Percentiles rank a stretch among this genome's conserved stretches.
Conservation (phyloP, 768 basidiomycete species). For the Trametes sanguinea region DNA sequence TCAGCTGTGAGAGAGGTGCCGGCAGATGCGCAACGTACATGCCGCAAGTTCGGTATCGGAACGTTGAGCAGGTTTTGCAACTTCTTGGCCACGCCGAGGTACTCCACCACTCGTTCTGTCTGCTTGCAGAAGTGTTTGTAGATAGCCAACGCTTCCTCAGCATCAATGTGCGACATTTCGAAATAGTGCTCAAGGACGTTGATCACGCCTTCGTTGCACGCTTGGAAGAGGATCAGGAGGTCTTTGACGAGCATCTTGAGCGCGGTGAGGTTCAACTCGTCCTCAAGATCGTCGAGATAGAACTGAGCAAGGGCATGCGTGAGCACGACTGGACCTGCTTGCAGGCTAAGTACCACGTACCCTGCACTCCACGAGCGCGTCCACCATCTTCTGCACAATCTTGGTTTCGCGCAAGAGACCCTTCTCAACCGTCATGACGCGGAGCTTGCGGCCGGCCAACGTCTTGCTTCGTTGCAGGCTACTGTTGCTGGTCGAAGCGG, state of each 20-base stretch:
- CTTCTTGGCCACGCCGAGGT: slow-evolving; percentile 88
- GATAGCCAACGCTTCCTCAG: slow-evolving; percentile 76
- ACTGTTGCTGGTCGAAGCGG: slow-evolving; percentile 38
- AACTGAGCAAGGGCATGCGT: slow-evolving; percentile 52
- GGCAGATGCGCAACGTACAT: slow-evolving; percentile 45
- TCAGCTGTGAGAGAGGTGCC: not conserved
- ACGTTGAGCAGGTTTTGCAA: slow-evolving; percentile 92
- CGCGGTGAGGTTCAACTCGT: slow-evolving; percentile 86
- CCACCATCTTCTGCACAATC: slow-evolving; percentile 88
- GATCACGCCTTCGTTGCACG: slow-evolving; percentile 92
- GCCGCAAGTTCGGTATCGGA: slow-evolving; percentile 90
- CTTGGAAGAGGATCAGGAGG: slow-evolving; percentile 91
- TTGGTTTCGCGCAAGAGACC: slow-evolving; percentile 91
- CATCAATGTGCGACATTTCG: slow-evolving; percentile 96
- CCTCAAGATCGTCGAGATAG: slow-evolving; percentile 90
- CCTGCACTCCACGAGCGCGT: slow-evolving; percentile 82
- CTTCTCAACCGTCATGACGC: slow-evolving; percentile 94
- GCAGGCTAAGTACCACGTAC: slow-evolving; percentile 48
- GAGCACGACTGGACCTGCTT: not conserved
- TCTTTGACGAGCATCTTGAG: slow-evolving; percentile 96
- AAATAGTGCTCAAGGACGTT: slow-evolving; percentile 94
- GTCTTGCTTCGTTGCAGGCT: slow-evolving; percentile 63
- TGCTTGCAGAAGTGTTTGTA: slow-evolving; percentile 96
- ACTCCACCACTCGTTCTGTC: slow-evolving; percentile 91
- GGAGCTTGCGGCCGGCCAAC: slow-evolving; percentile 78